Conservation (phyloP, 768 basidiomycete genomes). For the Lyophyllum semitale region DNA sequence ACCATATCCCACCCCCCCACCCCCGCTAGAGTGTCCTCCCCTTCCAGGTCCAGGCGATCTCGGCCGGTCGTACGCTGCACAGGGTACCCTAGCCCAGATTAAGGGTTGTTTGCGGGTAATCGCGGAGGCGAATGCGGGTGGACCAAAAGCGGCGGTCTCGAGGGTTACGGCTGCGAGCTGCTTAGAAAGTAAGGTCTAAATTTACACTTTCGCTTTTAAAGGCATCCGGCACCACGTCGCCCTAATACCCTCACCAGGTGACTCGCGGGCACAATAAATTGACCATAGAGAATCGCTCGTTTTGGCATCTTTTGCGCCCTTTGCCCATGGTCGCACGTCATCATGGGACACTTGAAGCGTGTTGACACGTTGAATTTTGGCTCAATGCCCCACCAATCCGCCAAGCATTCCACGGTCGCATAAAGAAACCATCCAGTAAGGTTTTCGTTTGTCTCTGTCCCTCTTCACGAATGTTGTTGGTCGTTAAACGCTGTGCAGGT, state of each 20-base stretch:
- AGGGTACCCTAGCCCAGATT: no score
- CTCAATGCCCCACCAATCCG: background rate
- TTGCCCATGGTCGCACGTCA: constrained; percentile 2
- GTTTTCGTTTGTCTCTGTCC: background rate
- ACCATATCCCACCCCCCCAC: no score
- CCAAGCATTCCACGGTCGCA: background rate
- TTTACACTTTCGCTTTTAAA: background rate
- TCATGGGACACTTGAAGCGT: background rate
- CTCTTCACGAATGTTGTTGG: background rate
- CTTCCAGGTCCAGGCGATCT: no score
- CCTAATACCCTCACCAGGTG: constrained; percentile 1
- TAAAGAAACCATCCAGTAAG: background rate
- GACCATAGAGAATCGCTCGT: background rate
- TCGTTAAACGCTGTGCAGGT: background rate
- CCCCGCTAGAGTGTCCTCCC: no score
- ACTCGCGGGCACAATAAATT: background rate
- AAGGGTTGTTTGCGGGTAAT: background rate
- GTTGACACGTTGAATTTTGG: background rate
- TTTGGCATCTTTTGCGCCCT: constrained; percentile 1
- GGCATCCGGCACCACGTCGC: background rate
- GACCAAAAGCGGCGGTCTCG: no score
- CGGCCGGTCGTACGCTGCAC: no score
- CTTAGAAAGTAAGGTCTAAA: background rate
- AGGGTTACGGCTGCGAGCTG: background rate
- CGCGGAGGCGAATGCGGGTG: no score